Evolutionary conservation across 1,284 basidiomycete species (phyloP).

Genomic region (Neotropicomus parvogracilis): DNA sequence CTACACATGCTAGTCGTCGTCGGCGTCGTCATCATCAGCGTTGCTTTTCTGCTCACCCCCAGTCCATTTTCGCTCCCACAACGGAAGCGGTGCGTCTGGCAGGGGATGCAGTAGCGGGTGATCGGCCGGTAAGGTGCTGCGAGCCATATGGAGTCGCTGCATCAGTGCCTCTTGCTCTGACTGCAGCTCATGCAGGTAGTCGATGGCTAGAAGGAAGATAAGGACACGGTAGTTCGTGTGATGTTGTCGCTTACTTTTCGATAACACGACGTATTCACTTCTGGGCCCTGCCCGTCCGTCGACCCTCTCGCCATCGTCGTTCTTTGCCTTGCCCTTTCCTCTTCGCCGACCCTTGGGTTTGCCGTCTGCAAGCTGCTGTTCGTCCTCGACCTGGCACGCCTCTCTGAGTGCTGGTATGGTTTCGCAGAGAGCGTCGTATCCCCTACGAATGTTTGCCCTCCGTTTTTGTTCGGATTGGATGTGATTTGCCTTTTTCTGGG

Average conservation of each 20-base stretch:
- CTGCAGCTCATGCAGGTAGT: constrained; percentile 68
- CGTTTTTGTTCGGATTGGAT: constrained; percentile 89
- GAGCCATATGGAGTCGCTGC: constrained; percentile 58
- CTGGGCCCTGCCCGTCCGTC: constrained; percentile 81
- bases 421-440: constrained; percentile 82
- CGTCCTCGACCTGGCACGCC: constrained; percentile 63
- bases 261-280: constrained; percentile 81
- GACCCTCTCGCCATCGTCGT: constrained; percentile 53
- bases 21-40: constrained; percentile 48
- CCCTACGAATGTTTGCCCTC: constrained; percentile 83
- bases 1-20: constrained; percentile 20
- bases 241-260: constrained; percentile 68
- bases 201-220: constrained; percentile 63
- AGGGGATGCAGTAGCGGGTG: constrained; percentile 48
- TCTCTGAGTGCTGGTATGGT: constrained; percentile 75
- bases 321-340: constrained; percentile 31
- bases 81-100: constrained; percentile 38
- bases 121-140: constrained; percentile 47
- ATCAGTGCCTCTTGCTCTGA: constrained; percentile 53
- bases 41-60: constrained; percentile 56
- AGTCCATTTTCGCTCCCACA: constrained; percentile 78
- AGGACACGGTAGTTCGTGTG: constrained; percentile 3
- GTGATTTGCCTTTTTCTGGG: constrained; percentile 91
- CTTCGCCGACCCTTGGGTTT: constrained; percentile 32
- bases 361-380: constrained; percentile 32